Evolutionary conservation across 2,329 filamentous ascomycete genomes (phyloP).

Genomic region (Leptographium wingfieldii): DNA sequence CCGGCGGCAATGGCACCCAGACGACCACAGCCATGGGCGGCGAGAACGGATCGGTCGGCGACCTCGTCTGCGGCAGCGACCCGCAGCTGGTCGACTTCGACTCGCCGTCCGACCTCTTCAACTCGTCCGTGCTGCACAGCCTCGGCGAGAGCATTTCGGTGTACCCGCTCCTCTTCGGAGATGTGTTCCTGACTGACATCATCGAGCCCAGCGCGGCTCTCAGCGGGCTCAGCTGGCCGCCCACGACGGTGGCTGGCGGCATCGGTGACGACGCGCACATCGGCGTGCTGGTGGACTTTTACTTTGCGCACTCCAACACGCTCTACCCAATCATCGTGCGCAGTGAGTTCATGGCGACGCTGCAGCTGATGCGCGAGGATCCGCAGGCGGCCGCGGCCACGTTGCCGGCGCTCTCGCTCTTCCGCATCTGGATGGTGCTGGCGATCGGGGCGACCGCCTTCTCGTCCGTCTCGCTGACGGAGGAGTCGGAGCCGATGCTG

Average conservation of each 20-base stretch:
- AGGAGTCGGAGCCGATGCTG: constrained; percentile 27
- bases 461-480: constrained; percentile 27
- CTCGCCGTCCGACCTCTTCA: constrained; percentile 16
- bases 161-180: constrained; percentile 19
- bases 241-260: background rate
- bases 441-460: constrained; percentile 33
- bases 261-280: constrained; percentile 16
- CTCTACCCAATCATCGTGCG: constrained; percentile 30
- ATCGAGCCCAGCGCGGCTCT: constrained; percentile 4
- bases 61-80: background rate
- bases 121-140: constrained; percentile 12
- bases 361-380: constrained; percentile 19
- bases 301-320: constrained; percentile 34
- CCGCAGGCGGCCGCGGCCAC: constrained; percentile 15
- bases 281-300: constrained; percentile 25
- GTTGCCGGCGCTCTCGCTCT: constrained; percentile 23
- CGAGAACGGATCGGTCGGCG: background rate
- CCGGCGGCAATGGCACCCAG: background rate
- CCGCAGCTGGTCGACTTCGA: constrained; percentile 14
- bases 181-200: constrained; percentile 16
- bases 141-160: constrained; percentile 15
- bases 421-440: constrained; percentile 35
- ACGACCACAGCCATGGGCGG: background rate
- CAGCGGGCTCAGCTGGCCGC: constrained; percentile 8
- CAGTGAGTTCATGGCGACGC: constrained; percentile 20